Base-by-base conservation (phyloP, 345 rosid genomes). In the Litchi chinensis region DNA sequence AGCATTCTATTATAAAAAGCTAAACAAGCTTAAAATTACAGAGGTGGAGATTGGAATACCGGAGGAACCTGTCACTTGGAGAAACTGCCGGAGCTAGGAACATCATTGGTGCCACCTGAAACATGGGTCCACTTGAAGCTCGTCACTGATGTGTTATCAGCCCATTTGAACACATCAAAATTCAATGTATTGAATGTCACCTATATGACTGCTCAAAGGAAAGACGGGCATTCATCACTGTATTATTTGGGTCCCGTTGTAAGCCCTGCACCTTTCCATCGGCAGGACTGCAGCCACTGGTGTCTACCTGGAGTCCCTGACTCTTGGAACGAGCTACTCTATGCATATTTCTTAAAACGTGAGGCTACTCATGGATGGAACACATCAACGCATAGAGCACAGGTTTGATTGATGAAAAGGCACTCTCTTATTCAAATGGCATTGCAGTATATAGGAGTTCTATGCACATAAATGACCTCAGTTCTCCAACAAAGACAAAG, bases 291-390 rank as follows among this genome's bases (percentile, higher is more conserved):
- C 83, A 94, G 95, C 80, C 99, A 94, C 68, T 96, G 97, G 99
- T 96, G 95, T 86, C 91, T 96, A 54, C 99, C 98, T 10, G 98
- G 98, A 24, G 93, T 96, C 21, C 99, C 99, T 0, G 99, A 94
- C 78, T 76, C 93, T 6, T 94, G 97, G 99, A 96, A 96, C 24
- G 97, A 93, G 83, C 87, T 96, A 40, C 95, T 91, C 15, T 91
- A 88, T 43, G 87, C 94, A 0, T 39, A 91, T 67, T 72, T 93
- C 73, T 86, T 89, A n/a, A 88, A 88, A 79, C 93, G 68, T 11
- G 87, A 83, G 39, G 76, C 80, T 21, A 28, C 80, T 32, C 73
- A 72, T 37, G n/a, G 74, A 11, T 40, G 15, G 54, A 85, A 86
- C 82, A 70, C 79, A 24, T 70, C 81, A 40, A 52, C 74, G 21